A percentile compares a stretch with the other conserved stretches of the same genome.
These are phyloP conservation scores for Schizophyllum amplum DNA, from an alignment of 1,284 basidiomycete species.

Conservation along the genomic window DNA sequence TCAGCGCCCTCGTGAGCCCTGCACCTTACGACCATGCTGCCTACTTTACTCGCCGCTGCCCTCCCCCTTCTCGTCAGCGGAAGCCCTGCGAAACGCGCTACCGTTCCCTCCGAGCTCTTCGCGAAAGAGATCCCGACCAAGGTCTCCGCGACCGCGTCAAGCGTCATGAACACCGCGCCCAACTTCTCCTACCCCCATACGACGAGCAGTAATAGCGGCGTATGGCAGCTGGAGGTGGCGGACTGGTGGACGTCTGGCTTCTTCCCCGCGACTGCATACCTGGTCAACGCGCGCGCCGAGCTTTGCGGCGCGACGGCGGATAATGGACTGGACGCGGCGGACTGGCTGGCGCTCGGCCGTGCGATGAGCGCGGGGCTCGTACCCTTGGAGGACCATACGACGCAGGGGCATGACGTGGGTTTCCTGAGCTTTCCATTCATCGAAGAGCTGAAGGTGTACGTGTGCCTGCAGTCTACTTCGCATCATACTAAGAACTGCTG, in stretches of 20 bases:
- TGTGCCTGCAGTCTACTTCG: neutral
- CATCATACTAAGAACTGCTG: neutral
- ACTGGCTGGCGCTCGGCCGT: slow-evolving; percentile 48
- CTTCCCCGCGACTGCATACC: slow-evolving; percentile 55
- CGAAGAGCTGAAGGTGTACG: slow-evolving; percentile 40
- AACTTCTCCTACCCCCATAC: slow-evolving; percentile 13
- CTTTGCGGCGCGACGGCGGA: slow-evolving; percentile 34
- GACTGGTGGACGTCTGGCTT: slow-evolving; percentile 66
- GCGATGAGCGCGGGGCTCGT: slow-evolving; percentile 42
- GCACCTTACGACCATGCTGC: neutral
- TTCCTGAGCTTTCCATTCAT: slow-evolving; percentile 62
- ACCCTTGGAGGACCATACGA: slow-evolving; percentile 35
- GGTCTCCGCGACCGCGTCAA: slow-evolving; percentile 16
- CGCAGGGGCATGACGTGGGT: slow-evolving; percentile 58
- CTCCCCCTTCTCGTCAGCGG: neutral
- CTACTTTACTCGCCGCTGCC: neutral
- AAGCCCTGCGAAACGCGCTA: neutral
- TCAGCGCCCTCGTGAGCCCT: neutral
- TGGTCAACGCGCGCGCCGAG: slow-evolving; percentile 39
- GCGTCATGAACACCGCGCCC: slow-evolving; percentile 14
- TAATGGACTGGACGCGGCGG: slow-evolving; percentile 27
- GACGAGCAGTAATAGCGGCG: slow-evolving; percentile 21
- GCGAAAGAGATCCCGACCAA: neutral
- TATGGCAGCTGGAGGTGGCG: slow-evolving; percentile 43
- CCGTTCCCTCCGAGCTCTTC: neutral